Evolutionary conservation across 2,329 filamentous ascomycete genomes (phyloP), one percentile per base, ranked within the genome.

Genomic region (Neonectria punicea): DNA sequence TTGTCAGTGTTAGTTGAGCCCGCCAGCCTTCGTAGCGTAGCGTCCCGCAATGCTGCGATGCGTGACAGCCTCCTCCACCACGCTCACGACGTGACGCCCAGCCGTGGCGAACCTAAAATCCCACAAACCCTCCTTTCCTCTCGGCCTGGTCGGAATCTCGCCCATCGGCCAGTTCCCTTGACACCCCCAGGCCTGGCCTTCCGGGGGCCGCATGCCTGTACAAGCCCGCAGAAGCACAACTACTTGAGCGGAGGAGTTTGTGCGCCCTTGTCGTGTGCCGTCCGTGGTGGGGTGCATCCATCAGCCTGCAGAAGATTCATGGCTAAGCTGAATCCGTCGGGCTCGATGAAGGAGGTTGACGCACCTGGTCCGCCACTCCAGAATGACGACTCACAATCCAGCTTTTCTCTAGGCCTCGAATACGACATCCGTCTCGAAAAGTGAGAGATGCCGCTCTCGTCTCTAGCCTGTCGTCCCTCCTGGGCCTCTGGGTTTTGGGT

Each of bases 261-360:
- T 58, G 61, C 49, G 30, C 47, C 49, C 49, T 63, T 53, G 53
- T 51, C 49, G 58, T 53, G 53, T 51, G 55, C 61, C 43, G 34
- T 56, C 56, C 59, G 60, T 53, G 65, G 61, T 69, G 67, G 67
- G 55, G 61, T 51, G 36, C 39, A 43, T 43, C 28, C 53, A 43
- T 43, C 53, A 14, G n/a, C 60, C 53, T 63, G n/a, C 39, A 62
- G 54, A 66, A 61, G 66, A 55, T 63, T 64, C 51, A 57, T 63
- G 11, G 18, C 71, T 72, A 71, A 54, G 18, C 71, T 59, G 32
- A 53, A 73, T 73, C 67, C 68, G 68, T 73, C 65, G 47, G 25
- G 50, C 32, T 44, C 56, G 34, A 25, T 60, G 46, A 58, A 56
- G 39, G 65, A 59, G 20, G 58, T 44, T 46, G 58, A 60, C 44